A percentile compares a stretch with the other conserved stretches of the same genome.
These are phyloP conservation scores for Endocalyx cinctus DNA, from an alignment of 2,329 filamentous ascomycete genomes.

Conservation along the genomic window DNA sequence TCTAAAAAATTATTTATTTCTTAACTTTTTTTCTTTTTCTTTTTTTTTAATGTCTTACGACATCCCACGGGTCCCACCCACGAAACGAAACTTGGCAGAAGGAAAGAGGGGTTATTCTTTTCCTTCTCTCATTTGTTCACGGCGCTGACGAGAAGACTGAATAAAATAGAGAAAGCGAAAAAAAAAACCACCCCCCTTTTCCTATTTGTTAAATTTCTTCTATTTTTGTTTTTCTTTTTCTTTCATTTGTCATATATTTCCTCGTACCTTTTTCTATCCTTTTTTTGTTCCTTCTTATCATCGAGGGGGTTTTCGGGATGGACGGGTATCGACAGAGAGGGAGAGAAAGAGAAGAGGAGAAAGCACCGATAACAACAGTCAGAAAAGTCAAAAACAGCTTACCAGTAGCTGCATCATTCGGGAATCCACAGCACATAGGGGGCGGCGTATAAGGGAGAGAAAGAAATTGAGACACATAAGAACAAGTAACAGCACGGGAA, in stretches of 20 bases:
- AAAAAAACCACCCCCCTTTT: too few species aligned
- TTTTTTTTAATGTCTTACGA: conserved; percentile 29
- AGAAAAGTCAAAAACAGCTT: not conserved
- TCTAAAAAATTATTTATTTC: too few species aligned
- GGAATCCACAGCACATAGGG: too few species aligned
- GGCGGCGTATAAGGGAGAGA: too few species aligned
- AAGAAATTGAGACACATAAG: too few species aligned
- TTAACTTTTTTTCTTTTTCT: conserved; percentile 16
- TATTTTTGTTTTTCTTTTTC: not conserved
- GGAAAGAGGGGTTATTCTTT: conserved; percentile 8
- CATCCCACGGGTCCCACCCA: conserved; percentile 16
- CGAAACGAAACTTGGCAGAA: too few species aligned
- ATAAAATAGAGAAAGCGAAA: too few species aligned
- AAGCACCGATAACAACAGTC: not conserved
- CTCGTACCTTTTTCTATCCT: not conserved
- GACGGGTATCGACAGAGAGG: not conserved
- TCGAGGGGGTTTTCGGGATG: too few species aligned
- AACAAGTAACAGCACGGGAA: too few species aligned
- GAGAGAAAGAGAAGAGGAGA: not conserved
- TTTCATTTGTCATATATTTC: not conserved
- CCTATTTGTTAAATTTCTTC: not conserved
- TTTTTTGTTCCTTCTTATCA: too few species aligned
- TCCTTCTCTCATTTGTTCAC: too few species aligned
- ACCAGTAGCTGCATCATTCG: not conserved
- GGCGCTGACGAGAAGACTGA: too few species aligned